Conservation (phyloP, 208 protist species). For the Wallacemonas sp. region DNA sequence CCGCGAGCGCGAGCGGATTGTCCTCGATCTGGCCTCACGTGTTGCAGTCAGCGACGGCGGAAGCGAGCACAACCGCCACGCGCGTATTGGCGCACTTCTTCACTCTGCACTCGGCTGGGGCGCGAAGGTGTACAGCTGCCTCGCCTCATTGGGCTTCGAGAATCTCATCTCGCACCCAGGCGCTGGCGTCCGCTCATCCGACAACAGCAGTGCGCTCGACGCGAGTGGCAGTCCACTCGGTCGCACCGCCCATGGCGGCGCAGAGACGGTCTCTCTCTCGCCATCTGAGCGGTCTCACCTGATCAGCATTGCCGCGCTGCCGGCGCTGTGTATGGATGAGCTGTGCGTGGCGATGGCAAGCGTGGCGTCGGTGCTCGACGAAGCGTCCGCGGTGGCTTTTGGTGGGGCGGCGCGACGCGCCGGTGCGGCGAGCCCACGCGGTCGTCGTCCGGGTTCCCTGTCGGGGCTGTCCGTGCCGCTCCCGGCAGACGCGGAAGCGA, state of each 20-base stretch:
- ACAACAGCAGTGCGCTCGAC: background rate
- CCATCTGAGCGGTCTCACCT: conserved; percentile 60
- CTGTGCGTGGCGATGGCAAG: conserved; percentile 70
- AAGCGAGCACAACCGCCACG: background rate
- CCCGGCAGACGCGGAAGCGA: background rate
- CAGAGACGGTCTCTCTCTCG: conserved; percentile 27
- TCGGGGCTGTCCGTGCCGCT: background rate
- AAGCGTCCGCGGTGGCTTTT: background rate
- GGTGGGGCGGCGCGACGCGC: background rate
- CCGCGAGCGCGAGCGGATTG: background rate
- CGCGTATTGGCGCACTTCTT: conserved; percentile 9
- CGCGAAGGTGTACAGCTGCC: conserved; percentile 66
- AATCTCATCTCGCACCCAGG: conserved; percentile 11
- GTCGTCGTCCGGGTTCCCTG: background rate
- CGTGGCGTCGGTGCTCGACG: conserved; percentile 25
- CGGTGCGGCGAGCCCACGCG: background rate
- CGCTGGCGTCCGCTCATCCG: background rate
- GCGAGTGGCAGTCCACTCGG: background rate
- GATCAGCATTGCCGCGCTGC: conserved; percentile 60
- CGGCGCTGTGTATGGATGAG: conserved; percentile 71
- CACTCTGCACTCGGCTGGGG: conserved; percentile 38
- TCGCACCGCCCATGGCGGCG: background rate
- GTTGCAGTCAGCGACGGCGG: background rate
- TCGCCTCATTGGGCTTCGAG: conserved; percentile 49
- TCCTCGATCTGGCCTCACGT: background rate